Base-by-base conservation (phyloP, 768 basidiomycete species). In the Xerocomellus amylosporus region DNA sequence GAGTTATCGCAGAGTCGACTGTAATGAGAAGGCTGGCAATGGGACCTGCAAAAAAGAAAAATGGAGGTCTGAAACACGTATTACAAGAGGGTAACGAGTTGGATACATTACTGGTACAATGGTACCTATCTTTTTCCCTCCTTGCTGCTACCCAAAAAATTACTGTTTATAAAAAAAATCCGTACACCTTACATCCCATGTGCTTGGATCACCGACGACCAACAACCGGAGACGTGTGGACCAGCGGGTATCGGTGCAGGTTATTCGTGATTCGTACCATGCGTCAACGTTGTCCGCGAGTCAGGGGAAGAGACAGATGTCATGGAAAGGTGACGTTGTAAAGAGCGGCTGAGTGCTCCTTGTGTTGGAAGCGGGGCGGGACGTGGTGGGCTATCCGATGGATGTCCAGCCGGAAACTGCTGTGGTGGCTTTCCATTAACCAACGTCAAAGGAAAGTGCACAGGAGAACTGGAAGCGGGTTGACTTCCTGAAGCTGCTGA, bases 361-460 rank as follows among this genome's bases (percentile, higher is more conserved):
- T 57, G 64, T 4, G 57, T 34, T 20, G 56, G 54, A 8, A 51
- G 44, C 2, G 49, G 43, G 13, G 24, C 8, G 1, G 49, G 39
- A 14, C 55, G 54, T 0, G 44, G 51, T 24, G 51, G 47, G 15
- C 37, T 52, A 4, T 55, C 43, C 8, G 60, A 57, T 3, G 50
- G 59, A 30, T 34, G 60, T 9, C 70, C 70, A 4, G 66, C 61
- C 8, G 69, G 64, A 42, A 58, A 68, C 42, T 71, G 71, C 19
- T 67, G 67, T 39, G 71, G 69, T 41, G 66, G 64, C 30, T 59
- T 72, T 33, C 71, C 69, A 17, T 69, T 67, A 36, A 72, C 46
- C 46, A 67, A 45, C 22, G 60, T 43, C 51, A 63, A 50, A 14
- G 71, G 62, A 12, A 49, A 13, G 2, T 59, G 55, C 1, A 26